These are phyloP conservation scores for Gentiana dahurica DNA, from an alignment of 257 asterid species.

Conservation along the genomic window DNA sequence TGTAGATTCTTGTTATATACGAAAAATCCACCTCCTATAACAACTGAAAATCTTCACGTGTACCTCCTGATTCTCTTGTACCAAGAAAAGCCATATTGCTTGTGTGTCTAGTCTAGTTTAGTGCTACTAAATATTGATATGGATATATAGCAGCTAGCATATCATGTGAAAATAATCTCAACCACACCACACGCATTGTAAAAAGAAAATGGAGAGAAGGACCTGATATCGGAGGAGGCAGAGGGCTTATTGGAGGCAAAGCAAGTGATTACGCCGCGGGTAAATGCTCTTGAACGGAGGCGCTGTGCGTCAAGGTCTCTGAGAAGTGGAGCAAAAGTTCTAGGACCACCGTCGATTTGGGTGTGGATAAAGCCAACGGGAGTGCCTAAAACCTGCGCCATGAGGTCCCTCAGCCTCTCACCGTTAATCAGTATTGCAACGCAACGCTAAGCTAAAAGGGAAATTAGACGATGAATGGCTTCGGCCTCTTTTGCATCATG, in stretches of 20 bases:
- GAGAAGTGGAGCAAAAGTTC: slow-evolving; percentile 4
- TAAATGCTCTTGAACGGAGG: neutral
- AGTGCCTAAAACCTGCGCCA: slow-evolving; percentile 7
- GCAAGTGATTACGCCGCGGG: slow-evolving; percentile 6
- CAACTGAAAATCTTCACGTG: too few relatives aligned
- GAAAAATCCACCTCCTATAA: slow-evolving; percentile 17
- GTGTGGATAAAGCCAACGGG: slow-evolving; percentile 4
- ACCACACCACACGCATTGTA: too few relatives aligned
- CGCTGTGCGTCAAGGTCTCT: slow-evolving; percentile 3
- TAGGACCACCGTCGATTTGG: slow-evolving; percentile 11
- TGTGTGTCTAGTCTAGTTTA: too few relatives aligned
- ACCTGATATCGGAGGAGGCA: slow-evolving; percentile 23
- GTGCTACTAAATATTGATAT: too few relatives aligned
- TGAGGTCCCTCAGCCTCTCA: slow-evolving; percentile 6
- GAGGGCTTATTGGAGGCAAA: slow-evolving; percentile 20
- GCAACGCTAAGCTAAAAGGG: too few relatives aligned
- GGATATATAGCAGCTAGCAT: too few relatives aligned
- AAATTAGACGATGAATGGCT: slow-evolving; percentile 2
- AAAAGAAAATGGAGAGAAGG: neutral
- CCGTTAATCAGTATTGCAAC: too few relatives aligned
- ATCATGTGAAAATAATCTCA: too few relatives aligned
- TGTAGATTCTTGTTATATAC: neutral
- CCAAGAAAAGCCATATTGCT: too few relatives aligned
- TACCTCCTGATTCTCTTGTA: too few relatives aligned
- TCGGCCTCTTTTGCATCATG: slow-evolving; percentile 6